Base-by-base conservation (phyloP, 345 rosid genomes). In the Brassica nigra region DNA sequence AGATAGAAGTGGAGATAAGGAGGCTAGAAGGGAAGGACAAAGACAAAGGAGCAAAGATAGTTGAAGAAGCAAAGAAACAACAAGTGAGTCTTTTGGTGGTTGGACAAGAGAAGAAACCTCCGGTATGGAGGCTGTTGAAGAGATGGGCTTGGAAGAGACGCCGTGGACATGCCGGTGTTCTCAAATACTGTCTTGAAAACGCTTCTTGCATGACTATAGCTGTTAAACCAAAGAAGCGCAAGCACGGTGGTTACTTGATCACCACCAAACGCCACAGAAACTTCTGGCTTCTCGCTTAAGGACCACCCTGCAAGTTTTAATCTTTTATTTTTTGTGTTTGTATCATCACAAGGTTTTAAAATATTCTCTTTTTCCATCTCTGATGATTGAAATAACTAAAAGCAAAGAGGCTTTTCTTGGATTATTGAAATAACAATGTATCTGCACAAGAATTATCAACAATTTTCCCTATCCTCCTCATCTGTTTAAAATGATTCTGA, bases 271-370 rank as follows among this genome's bases (percentile, higher is more conserved):
- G 97, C 62, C 99, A 91, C 84, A 92, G 87, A 49, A 91, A 90
- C 6, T 95, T 95, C 77, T 95, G 99, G 99, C 97, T 91, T 57
- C 83, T 92, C 58, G 99, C 99, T 83, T 95, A 80, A 83, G 10
- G 23, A 63, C 54, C 49, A 42, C 49, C 49, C 14, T 4, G 0
- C 42, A 74, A 36, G 52, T 36, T 68, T 73, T 57, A 34, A 63
- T 30, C 52, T 28, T 62, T 37, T 4, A 3, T 47, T 47, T 47
- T 62, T 61, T 62, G 31, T 78, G 15, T 54, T 75, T 80, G 71
- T 34, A 68, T 68, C 42, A 73, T 47, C 82, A 47, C 65, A 34
- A 79, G 42, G 62, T 58, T 29, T 71, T 6, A 0, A 44, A 6
- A 3, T 1, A 18, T 23, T 23, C 27, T 23, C 27, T 23, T 23